These are phyloP conservation scores for Trypanosoma congolense DNA, from an alignment of 208 protist genomes.

Conservation along the genomic window DNA sequence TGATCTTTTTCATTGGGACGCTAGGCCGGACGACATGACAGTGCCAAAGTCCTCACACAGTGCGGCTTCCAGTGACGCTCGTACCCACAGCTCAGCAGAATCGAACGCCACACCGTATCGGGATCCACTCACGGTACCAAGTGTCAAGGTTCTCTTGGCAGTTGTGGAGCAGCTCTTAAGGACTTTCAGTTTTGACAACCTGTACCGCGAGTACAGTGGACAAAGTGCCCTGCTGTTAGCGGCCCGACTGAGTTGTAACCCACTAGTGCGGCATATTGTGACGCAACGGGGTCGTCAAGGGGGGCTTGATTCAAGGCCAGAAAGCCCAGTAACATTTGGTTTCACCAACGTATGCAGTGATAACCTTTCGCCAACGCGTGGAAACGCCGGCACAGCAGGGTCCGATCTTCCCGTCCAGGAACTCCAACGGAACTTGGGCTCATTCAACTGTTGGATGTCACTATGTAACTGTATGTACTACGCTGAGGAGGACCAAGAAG, in stretches of 20 bases:
- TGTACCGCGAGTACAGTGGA: constrained; percentile 28
- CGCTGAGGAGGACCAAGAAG: constrained; percentile 44
- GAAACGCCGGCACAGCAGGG: too few species aligned
- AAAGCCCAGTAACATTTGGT: too few species aligned
- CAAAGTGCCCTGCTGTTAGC: constrained; percentile 66
- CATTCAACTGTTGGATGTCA: constrained; percentile 22
- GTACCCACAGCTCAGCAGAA: background rate
- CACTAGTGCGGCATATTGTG: constrained; percentile 44
- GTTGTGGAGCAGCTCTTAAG: constrained; percentile 28
- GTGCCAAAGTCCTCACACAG: constrained; percentile 12
- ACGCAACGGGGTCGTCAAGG: background rate
- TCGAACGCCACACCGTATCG: constrained; percentile 10
- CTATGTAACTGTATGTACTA: constrained; percentile 72
- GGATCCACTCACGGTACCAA: constrained; percentile 31
- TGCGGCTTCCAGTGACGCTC: background rate
- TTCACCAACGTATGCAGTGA: too few species aligned
- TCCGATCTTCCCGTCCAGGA: background rate
- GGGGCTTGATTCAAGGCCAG: background rate
- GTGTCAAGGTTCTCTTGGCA: constrained; percentile 23
- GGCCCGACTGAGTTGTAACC: constrained; percentile 43
- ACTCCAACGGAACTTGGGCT: constrained; percentile 7
- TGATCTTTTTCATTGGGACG: constrained; percentile 17
- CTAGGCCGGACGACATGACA: background rate
- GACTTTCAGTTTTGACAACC: constrained; percentile 21
- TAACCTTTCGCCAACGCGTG: too few species aligned